A percentile compares a stretch with the other conserved stretches of the same genome.
These are phyloP conservation scores for Globisporangium irregulare DNA, from an alignment of 352 stramenopile genomes.

Conservation along the genomic window DNA sequence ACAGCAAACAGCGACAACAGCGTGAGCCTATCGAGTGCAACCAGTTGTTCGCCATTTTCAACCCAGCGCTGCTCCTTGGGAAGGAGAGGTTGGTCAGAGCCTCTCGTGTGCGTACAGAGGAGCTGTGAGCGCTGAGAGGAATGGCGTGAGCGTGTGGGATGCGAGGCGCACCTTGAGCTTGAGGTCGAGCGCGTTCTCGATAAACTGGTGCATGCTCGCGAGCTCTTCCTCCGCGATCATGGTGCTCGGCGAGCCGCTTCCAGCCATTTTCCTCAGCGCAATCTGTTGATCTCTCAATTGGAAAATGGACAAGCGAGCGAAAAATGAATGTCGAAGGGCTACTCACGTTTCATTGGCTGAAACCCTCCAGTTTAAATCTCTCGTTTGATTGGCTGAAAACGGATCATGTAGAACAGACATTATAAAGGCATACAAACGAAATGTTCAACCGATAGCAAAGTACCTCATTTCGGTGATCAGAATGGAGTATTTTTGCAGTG, in stretches of 20 bases:
- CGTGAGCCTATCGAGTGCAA: background rate
- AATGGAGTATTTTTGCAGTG: no score
- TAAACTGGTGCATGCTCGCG: slow-evolving; percentile 71
- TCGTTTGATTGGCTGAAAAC: no score
- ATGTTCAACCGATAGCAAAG: no score
- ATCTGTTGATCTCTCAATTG: no score
- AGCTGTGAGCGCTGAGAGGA: background rate
- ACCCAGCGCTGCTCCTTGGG: background rate
- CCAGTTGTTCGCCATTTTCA: background rate
- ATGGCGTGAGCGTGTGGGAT: background rate
- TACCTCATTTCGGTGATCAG: no score
- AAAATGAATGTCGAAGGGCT: no score
- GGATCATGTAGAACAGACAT: no score
- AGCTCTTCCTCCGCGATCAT: slow-evolving; percentile 51
- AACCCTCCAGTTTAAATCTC: no score
- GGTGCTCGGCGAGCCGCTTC: slow-evolving; percentile 12
- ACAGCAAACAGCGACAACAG: background rate
- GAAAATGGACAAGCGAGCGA: no score
- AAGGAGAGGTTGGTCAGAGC: background rate
- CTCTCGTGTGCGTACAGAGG: background rate
- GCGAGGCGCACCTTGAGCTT: slow-evolving; percentile 54
- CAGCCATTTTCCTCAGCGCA: slow-evolving; percentile 14
- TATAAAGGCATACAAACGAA: no score
- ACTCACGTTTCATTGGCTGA: no score
- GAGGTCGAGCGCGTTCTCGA: slow-evolving; percentile 81